phyloP scores from a whole-genome alignment of 139 green algal species.

The Edaphochlamys debaryana region DNA sequence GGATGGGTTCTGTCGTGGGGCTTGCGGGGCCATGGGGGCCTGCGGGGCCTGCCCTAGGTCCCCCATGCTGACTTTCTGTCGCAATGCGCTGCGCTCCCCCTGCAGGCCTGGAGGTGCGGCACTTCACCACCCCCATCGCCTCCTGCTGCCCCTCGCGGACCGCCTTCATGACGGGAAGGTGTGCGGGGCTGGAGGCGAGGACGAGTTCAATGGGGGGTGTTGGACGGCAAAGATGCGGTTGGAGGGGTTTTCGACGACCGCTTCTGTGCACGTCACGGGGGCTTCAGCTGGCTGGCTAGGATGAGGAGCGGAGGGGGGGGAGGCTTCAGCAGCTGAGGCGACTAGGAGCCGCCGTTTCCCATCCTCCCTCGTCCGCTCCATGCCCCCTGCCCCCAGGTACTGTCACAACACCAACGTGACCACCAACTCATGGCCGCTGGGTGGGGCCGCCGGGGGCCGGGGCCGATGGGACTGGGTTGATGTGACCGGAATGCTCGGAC shows the following conservation, averaged over 20 bases:
- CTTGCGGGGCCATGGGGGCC: too few species aligned
- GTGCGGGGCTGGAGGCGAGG: background rate
- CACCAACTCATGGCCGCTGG: background rate
- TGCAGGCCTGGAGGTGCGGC: slow-evolving; percentile 19
- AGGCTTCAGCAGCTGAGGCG: too few species aligned
- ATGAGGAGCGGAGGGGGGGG: too few species aligned
- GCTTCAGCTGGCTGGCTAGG: too few species aligned
- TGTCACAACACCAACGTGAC: slow-evolving; percentile 37
- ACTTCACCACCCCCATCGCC: background rate
- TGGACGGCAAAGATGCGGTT: too few species aligned
- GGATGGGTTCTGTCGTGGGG: too few species aligned
- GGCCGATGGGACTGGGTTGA: too few species aligned
- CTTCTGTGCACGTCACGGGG: too few species aligned
- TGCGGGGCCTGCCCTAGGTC: too few species aligned
- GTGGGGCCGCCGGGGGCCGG: background rate
- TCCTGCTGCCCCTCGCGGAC: slow-evolving; percentile 20
- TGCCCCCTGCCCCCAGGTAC: background rate
- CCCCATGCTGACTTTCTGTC: background rate
- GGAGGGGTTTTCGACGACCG: too few species aligned
- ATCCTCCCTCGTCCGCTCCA: background rate
- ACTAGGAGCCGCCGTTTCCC: background rate
- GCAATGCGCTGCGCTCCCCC: background rate
- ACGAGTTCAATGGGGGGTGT: too few species aligned
- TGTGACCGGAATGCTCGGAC: too few species aligned
- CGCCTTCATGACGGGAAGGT: background rate